phyloP scores from a whole-genome alignment of 768 basidiomycete species.

The Russula abietina region DNA sequence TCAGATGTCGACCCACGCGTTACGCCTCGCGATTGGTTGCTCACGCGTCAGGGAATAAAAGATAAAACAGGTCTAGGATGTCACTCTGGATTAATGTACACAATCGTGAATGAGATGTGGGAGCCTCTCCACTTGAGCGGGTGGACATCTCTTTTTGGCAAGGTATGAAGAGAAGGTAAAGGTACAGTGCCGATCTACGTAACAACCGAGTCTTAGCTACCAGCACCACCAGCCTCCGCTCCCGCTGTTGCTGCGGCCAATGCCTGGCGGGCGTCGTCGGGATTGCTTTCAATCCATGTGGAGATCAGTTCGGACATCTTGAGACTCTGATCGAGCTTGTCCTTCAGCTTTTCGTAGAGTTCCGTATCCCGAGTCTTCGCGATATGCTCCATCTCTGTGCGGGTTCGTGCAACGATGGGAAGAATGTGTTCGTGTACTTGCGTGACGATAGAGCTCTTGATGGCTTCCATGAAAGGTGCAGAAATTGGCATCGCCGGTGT shows the following conservation, averaged over 20 bases:
- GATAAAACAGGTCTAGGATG: no score
- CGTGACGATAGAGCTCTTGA: conserved; percentile 4
- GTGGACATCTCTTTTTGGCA: no score
- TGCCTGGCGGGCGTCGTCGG: conserved; percentile 8
- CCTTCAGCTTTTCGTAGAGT: conserved; percentile 15
- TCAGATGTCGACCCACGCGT: no score
- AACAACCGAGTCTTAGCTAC: background rate
- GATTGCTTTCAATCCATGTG: conserved; percentile 16
- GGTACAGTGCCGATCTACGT: background rate
- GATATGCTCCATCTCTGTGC: conserved; percentile 4
- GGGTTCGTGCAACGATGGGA: conserved; percentile 5
- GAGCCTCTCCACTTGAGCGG: conserved; percentile 92
- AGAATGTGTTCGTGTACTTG: conserved; percentile 12
- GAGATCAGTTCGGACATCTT: conserved; percentile 14
- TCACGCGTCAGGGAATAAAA: no score
- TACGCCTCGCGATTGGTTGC: no score
- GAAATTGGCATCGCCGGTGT: background rate
- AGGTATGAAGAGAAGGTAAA: background rate
- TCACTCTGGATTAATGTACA: conserved; percentile 85
- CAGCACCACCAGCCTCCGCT: background rate
- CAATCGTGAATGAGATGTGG: conserved; percentile 92
- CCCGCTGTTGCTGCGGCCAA: background rate
- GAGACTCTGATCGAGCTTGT: conserved; percentile 12
- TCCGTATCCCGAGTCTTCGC: conserved; percentile 12
- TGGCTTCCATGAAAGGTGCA: conserved; percentile 7